Conservation (phyloP, 495 filamentous ascomycete genomes). For the Podospora conica region DNA sequence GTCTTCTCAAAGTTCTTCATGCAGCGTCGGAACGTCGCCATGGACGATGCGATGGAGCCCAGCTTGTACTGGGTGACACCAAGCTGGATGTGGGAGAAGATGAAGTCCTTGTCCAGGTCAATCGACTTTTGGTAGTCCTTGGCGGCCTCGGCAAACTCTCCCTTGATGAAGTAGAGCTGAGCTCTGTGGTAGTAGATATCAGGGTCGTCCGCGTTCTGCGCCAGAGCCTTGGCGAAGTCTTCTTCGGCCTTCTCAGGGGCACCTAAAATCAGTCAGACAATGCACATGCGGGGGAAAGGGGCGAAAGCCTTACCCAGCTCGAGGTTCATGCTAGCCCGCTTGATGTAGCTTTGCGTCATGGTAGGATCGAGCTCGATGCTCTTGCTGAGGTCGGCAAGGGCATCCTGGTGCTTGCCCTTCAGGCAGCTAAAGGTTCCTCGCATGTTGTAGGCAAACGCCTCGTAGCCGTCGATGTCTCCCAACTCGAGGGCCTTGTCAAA, state of each 20-base stretch:
- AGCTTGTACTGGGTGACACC: conserved; percentile 99
- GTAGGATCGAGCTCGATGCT: conserved; percentile 83
- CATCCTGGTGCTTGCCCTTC: conserved; percentile 75
- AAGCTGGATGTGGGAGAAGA: conserved; percentile 99
- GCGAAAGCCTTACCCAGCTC: conserved; percentile 68
- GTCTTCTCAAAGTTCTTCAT: conserved; percentile 98
- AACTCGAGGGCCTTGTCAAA: conserved; percentile 86
- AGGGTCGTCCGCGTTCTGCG: conserved; percentile 80
- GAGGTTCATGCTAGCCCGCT: conserved; percentile 95
- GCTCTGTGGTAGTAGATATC: conserved; percentile 99
- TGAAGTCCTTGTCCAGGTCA: conserved; percentile 89
- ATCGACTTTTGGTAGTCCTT: conserved; percentile 99
- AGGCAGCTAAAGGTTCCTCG: conserved; percentile 93
- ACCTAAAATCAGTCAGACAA: conserved; percentile 47
- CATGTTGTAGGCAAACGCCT: conserved; percentile 91
- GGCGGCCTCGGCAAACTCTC: conserved; percentile 85
- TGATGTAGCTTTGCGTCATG: conserved; percentile 95
- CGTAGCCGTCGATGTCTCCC: conserved; percentile 67
- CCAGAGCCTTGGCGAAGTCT: conserved; percentile 82
- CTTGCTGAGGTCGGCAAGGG: conserved; percentile 77
- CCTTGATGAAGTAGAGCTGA: conserved; percentile 95
- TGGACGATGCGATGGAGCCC: conserved; percentile 94
- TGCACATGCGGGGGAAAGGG: not conserved
- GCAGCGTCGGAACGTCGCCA: conserved; percentile 94
- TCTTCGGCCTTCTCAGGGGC: conserved; percentile 78